A percentile compares a stretch with the other conserved stretches of the same genome.
Conservation (phyloP, 2,329 filamentous ascomycete species). For the Calonectria hongkongensis region DNA sequence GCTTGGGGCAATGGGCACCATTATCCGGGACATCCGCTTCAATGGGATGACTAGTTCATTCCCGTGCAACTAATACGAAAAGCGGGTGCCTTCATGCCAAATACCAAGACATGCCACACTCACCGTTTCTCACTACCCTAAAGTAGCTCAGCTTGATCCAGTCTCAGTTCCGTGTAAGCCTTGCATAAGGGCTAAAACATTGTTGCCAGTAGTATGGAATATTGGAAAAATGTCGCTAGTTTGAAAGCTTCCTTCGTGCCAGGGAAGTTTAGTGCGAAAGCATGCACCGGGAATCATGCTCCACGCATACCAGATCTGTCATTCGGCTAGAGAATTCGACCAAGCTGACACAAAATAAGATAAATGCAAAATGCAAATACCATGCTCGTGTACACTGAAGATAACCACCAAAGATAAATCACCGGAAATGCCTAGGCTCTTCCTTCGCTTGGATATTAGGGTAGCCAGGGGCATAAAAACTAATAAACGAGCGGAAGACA, state of each 20-base stretch:
- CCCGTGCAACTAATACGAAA: neutral
- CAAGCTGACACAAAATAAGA: neutral
- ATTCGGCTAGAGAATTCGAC: no score
- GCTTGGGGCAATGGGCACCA: no score
- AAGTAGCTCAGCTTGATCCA: neutral
- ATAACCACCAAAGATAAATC: neutral
- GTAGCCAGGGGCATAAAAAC: neutral
- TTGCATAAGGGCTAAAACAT: neutral
- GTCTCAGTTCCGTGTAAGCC: neutral
- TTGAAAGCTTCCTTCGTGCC: neutral
- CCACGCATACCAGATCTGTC: neutral
- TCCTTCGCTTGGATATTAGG: neutral
- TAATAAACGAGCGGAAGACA: neutral
- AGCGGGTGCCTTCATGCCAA: neutral
- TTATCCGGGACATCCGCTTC: neutral
- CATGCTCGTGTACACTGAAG: no score
- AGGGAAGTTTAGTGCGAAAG: neutral
- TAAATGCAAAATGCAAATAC: no score
- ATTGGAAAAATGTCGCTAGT: neutral
- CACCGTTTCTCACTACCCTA: neutral
- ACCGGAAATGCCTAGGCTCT: neutral
- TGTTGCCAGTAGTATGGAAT: neutral
- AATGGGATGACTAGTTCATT: neutral
- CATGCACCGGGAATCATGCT: neutral
- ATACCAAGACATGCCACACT: neutral